Evolutionary conservation across 352 stramenopile genomes (phyloP).

Genomic region (Salisapilia sapeloensis): DNA sequence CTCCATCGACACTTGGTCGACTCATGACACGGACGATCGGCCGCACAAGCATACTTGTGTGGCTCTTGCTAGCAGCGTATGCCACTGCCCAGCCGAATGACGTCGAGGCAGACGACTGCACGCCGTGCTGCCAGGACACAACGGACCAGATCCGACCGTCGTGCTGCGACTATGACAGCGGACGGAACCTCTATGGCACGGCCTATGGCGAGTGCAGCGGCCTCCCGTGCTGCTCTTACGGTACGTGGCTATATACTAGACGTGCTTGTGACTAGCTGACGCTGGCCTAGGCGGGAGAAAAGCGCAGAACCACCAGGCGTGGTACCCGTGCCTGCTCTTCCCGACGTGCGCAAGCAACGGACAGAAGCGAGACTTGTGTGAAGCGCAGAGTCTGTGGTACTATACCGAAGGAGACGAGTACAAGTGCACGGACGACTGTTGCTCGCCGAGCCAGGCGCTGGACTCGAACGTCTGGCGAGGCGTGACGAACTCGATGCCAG

Average conservation of each 20-base stretch:
- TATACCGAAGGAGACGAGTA: conserved; percentile 37
- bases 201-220: conserved; percentile 50
- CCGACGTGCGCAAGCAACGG: conserved; percentile 50
- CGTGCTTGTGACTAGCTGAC: conserved; percentile 2
- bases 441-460: conserved; percentile 32
- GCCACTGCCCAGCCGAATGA: too few relatives aligned
- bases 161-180: conserved; percentile 30
- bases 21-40: too few relatives aligned
- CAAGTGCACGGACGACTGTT: conserved; percentile 55
- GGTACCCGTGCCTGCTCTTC: conserved; percentile 73
- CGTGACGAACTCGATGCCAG: conserved; percentile 28
- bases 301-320: conserved; percentile 50
- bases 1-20: too few relatives aligned
- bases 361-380: conserved; percentile 47
- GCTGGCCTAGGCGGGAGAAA: conserved; percentile 11
- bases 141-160: conserved; percentile 11
- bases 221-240: conserved; percentile 61
- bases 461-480: conserved; percentile 63
- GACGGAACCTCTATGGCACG: conserved; percentile 35
- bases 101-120: conserved; percentile 45
- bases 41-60: too few relatives aligned
- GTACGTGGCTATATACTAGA: conserved; percentile 2
- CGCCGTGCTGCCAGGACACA: conserved; percentile 20
- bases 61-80: too few relatives aligned
- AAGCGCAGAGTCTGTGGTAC: conserved; percentile 22